These are phyloP conservation scores for Cardiospermum halicacabum DNA, from an alignment of 345 rosid species.

Conservation along the genomic window DNA sequence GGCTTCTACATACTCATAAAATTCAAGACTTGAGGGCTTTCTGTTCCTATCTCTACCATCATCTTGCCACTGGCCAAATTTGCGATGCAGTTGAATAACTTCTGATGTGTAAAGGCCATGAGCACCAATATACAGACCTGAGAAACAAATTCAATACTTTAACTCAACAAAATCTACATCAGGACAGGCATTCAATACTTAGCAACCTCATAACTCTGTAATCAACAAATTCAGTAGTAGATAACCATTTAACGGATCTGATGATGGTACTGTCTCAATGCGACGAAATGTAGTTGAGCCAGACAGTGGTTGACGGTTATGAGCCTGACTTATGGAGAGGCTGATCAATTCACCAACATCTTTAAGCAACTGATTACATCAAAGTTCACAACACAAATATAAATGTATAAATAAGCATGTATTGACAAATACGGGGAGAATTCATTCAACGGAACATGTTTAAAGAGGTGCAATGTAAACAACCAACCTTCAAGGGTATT, in stretches of 20 bases:
- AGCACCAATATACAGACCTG: constrained; percentile 87
- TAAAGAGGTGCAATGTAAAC: background rate
- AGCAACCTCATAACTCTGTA: constrained; percentile 3
- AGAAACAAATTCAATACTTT: constrained; percentile 13
- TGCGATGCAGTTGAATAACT: constrained; percentile 74
- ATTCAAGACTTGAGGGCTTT: constrained; percentile 58
- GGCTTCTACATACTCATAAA: constrained; percentile 95
- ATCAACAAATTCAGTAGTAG: constrained; percentile 13
- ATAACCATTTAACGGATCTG: constrained; percentile 77
- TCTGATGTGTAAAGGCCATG: constrained; percentile 83
- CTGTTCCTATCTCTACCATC: constrained; percentile 46
- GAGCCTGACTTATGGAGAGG: constrained; percentile 70
- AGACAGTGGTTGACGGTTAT: constrained; percentile 60
- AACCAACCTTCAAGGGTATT: constrained; percentile 82
- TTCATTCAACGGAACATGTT: background rate
- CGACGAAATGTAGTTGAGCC: constrained; percentile 82
- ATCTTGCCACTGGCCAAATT: constrained; percentile 88
- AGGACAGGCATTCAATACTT: background rate
- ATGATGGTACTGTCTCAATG: constrained; percentile 56
- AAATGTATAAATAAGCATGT: constrained; percentile 12
- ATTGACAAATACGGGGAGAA: constrained; percentile 5
- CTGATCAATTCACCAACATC: constrained; percentile 77
- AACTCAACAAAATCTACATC: background rate
- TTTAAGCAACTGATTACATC: constrained; percentile 65
- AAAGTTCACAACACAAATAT: constrained; percentile 11